Evolutionary conservation across 2,329 filamentous ascomycete genomes (phyloP).

Genomic region (Exophiala xenobiotica): DNA sequence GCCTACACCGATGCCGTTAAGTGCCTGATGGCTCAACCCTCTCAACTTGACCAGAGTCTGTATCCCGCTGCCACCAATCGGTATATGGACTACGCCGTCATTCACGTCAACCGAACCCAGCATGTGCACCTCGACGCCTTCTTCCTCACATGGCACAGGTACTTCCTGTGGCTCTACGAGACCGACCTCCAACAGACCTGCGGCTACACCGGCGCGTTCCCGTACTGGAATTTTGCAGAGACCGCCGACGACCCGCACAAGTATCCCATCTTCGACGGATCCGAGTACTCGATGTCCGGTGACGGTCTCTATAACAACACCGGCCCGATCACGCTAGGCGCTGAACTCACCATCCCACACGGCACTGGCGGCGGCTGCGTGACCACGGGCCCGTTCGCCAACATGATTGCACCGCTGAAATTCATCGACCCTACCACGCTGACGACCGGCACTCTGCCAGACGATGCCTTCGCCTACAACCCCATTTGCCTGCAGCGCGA

Average conservation of each 20-base stretch:
- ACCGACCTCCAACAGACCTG: slow-evolving; percentile 46
- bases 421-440: slow-evolving; percentile 28
- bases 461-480: slow-evolving; percentile 28
- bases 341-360: slow-evolving; percentile 27
- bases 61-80: slow-evolving; percentile 37
- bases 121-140: slow-evolving; percentile 38
- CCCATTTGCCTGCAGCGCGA: slow-evolving; percentile 29
- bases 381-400: slow-evolving; percentile 32
- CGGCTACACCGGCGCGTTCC: slow-evolving; percentile 45
- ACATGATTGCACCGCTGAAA: slow-evolving; percentile 25
- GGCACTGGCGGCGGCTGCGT: slow-evolving; percentile 33
- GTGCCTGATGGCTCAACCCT: slow-evolving; percentile 38
- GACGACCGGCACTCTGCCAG: slow-evolving; percentile 20
- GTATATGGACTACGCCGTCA: slow-evolving; percentile 43
- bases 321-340: slow-evolving; percentile 23
- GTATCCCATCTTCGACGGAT: slow-evolving; percentile 39
- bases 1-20: slow-evolving; percentile 41
- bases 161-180: slow-evolving; percentile 46
- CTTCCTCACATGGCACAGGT: slow-evolving; percentile 49
- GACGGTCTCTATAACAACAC: slow-evolving; percentile 30
- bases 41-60: slow-evolving; percentile 32
- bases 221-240: slow-evolving; percentile 43
- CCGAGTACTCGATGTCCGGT: slow-evolving; percentile 38
- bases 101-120: slow-evolving; percentile 40
- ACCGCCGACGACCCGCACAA: slow-evolving; percentile 33